Conservation (phyloP, 2,329 filamentous ascomycete species). For the Apiospora phragmitis region DNA sequence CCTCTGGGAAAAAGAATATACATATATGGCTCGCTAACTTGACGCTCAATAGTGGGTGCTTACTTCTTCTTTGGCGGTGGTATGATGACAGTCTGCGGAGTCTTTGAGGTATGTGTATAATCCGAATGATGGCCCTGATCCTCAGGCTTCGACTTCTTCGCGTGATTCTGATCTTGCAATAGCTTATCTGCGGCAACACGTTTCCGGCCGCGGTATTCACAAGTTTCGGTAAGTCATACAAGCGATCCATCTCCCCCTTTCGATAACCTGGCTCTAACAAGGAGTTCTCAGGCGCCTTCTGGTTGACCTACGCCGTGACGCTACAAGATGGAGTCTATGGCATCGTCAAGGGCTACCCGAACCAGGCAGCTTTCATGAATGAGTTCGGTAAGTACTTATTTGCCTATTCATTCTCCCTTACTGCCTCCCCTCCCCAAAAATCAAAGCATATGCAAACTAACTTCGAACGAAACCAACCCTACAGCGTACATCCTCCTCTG, state of each 20-base stretch:
- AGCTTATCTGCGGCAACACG: neutral
- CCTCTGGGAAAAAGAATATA: neutral
- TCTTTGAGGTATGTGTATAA: neutral
- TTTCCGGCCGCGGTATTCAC: neutral
- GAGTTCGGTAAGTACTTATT: neutral
- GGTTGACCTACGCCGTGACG: slow-evolving; percentile 1
- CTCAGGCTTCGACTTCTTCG: neutral
- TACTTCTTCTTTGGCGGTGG: slow-evolving; percentile 1
- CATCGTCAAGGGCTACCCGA: neutral
- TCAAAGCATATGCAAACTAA: neutral
- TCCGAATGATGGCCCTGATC: neutral
- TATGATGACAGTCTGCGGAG: neutral
- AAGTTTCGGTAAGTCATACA: neutral
- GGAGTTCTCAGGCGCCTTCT: neutral
- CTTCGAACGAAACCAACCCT: neutral
- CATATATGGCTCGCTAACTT: neutral
- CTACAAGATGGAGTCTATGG: neutral
- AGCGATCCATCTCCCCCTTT: neutral
- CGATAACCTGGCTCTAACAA: neutral
- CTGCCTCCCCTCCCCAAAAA: neutral
- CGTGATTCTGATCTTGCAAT: neutral
- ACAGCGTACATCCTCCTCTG: neutral
- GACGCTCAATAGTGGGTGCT: neutral
- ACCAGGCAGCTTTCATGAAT: neutral
- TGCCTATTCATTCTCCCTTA: neutral